Evolutionary conservation across 2,329 filamentous ascomycete genomes (phyloP), one percentile per base, ranked within the genome.

Genomic region (Thelonectria rubi): DNA sequence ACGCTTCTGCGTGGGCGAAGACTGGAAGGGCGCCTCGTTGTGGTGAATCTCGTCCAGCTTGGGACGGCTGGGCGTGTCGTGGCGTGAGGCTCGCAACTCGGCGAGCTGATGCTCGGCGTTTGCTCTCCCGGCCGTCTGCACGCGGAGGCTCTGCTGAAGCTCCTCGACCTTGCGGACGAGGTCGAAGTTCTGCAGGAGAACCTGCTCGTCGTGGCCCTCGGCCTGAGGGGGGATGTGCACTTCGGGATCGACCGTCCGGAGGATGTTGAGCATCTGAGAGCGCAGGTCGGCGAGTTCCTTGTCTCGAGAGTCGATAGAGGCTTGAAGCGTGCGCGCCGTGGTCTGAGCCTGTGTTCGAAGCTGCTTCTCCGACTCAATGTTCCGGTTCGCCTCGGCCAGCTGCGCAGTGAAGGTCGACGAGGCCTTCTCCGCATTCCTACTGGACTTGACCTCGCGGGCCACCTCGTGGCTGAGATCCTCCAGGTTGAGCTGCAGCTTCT

Each of bases 401-500:
- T 98, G 93, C 20, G 91, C 87, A 7, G 89, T 92, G 61, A 90
- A 86, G 37, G 88, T 91, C 1, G 93, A 96, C 17, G 92, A 90
- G 20, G 89, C 86, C 76, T 97, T 97, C 77, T 98, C 94, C 4
- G 94, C 94, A 74, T 91, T 95, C 62, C 94, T 89, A 72, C 90
- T 95, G 18, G 89, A 88, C 79, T 97, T 96, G 73, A 94, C 92
- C 77, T 97, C 94, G 30, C 93, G 86, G 51, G 91, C 91, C 55
- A 97, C 86, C 76, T 98, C 93, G 70, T 98, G 94, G 69, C 93
- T 97, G 37, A 97, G 82, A 75, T 99, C 94, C 75, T 99, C 94
- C 9, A 98, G 79, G 71, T 86, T 93, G 43, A 98, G 84, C 53
- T 93, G 87, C 26, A 98, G 83, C 77, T 97, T 97, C 78, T 98